These are phyloP conservation scores for Arachis stenosperma DNA, from an alignment of 306 rosid genomes.

Conservation along the genomic window DNA sequence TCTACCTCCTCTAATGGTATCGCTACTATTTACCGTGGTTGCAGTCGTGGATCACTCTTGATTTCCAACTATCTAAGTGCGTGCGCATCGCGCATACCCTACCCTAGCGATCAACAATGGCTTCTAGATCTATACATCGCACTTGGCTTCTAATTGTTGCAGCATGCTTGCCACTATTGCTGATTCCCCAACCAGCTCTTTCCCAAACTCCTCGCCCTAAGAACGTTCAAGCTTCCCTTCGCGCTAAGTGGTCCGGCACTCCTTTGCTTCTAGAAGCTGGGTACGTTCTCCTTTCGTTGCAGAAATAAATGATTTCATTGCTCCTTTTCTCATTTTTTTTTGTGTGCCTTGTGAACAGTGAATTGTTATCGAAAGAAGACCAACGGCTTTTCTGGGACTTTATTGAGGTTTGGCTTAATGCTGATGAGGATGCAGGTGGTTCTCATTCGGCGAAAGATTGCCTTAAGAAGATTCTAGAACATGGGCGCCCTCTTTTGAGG, in stretches of 20 bases:
- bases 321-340: background rate
- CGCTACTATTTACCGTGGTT: too few relatives aligned
- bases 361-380: slow-evolving; percentile 72
- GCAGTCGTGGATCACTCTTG: background rate
- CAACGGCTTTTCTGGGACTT: slow-evolving; percentile 75
- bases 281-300: slow-evolving; percentile 38
- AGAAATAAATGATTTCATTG: background rate
- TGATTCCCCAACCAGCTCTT: slow-evolving; percentile 19
- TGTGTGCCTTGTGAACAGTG: slow-evolving; percentile 53
- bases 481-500: slow-evolving; percentile 54
- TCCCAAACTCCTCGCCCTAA: slow-evolving; percentile 60
- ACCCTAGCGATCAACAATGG: slow-evolving; percentile 42
- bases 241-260: slow-evolving; percentile 86
- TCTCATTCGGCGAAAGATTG: slow-evolving; percentile 68
- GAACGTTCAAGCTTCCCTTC: slow-evolving; percentile 80
- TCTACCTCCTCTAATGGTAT: too few relatives aligned
- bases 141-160: slow-evolving; percentile 45
- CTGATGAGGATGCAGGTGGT: slow-evolving; percentile 48
- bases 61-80: background rate
- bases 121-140: slow-evolving; percentile 44
- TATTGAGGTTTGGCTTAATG: slow-evolving; percentile 69
- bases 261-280: slow-evolving; percentile 93
- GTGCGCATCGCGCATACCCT: slow-evolving; percentile 9
- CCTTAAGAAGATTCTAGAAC: slow-evolving; percentile 57
- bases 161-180: slow-evolving; percentile 38